phyloP scores from a whole-genome alignment of 2,329 filamentous ascomycete genomes.

The Penicillium sp. region DNA sequence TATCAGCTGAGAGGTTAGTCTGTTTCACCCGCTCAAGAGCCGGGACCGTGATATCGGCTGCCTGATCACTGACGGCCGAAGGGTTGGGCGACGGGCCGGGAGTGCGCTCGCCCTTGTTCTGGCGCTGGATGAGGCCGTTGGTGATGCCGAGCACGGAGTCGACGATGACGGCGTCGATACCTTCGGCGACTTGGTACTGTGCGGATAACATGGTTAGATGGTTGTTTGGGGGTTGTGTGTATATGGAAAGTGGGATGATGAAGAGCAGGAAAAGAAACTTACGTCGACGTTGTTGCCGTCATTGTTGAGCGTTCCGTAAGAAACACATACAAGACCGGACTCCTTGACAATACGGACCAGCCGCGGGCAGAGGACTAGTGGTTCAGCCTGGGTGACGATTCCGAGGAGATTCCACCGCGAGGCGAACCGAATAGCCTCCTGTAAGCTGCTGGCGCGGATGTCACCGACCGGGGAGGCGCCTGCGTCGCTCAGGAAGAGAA shows the following conservation, averaged over 20 bases:
- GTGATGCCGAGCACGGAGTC: slow-evolving; percentile 91
- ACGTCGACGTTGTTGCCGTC: slow-evolving; percentile 82
- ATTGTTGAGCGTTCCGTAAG: slow-evolving; percentile 89
- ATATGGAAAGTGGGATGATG: not conserved
- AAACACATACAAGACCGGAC: slow-evolving; percentile 88
- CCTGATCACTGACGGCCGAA: slow-evolving; percentile 12
- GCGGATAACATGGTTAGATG: not conserved
- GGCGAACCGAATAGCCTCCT: slow-evolving; percentile 93
- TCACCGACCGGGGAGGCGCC: slow-evolving; percentile 80
- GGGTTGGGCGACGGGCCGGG: slow-evolving; percentile 25
- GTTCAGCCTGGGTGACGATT: slow-evolving; percentile 83
- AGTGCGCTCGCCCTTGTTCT: slow-evolving; percentile 25
- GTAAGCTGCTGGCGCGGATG: slow-evolving; percentile 82
- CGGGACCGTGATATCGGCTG: slow-evolving; percentile 24
- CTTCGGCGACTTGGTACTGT: slow-evolving; percentile 84
- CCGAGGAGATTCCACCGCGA: slow-evolving; percentile 92
- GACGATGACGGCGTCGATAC: slow-evolving; percentile 96
- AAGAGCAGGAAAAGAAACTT: slow-evolving; percentile 34
- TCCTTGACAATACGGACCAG: slow-evolving; percentile 93
- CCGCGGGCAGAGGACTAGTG: slow-evolving; percentile 82
- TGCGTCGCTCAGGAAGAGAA: slow-evolving; percentile 89
- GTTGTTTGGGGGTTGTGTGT: not conserved
- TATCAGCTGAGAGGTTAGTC: slow-evolving; percentile 7
- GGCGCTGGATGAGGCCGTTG: slow-evolving; percentile 69
- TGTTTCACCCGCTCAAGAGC: slow-evolving; percentile 27